phyloP scores from a whole-genome alignment of 1,284 basidiomycete species.

The Pterulicium gracile region DNA sequence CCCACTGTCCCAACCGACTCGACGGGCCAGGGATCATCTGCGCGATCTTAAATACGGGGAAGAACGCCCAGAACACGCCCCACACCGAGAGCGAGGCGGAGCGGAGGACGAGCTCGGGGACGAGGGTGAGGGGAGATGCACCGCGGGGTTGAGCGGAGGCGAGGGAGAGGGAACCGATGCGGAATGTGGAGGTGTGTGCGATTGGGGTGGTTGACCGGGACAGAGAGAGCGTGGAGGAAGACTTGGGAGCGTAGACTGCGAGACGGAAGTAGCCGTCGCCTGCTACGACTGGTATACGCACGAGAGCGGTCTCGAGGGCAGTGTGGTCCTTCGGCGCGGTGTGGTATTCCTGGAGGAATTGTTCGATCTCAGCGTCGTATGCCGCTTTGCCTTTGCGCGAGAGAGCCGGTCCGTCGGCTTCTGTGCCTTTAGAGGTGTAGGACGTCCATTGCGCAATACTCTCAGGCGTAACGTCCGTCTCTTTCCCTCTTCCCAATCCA shows the following conservation, averaged over 20 bases:
- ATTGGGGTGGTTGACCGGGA: conserved; percentile 7
- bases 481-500: conserved; percentile 15
- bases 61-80: conserved; percentile 17
- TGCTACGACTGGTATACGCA: conserved; percentile 7
- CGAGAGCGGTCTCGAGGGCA: conserved; percentile 10
- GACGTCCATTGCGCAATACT: conserved; percentile 8
- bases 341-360: conserved; percentile 7
- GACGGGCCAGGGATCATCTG: conserved; percentile 15
- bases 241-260: no score
- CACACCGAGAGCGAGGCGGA: conserved; percentile 15
- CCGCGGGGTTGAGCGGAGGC: conserved; percentile 19
- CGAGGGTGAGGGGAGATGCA: conserved; percentile 15
- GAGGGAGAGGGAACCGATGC: conserved; percentile 19
- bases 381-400: conserved; percentile 4
- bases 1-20: conserved; percentile 14
- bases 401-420: neutral
- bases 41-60: conserved; percentile 18
- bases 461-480: conserved; percentile 18
- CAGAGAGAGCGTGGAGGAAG: conserved; percentile 7
- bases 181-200: conserved; percentile 16
- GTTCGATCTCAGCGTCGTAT: conserved; percentile 11
- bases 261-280: conserved; percentile 15
- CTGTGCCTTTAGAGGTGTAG: neutral
- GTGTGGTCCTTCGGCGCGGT: conserved; percentile 10
- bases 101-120: conserved; percentile 17